Evolutionary conservation across 2,329 filamentous ascomycete genomes (phyloP).

Genomic region (Ophiocordyceps robertsii): DNA sequence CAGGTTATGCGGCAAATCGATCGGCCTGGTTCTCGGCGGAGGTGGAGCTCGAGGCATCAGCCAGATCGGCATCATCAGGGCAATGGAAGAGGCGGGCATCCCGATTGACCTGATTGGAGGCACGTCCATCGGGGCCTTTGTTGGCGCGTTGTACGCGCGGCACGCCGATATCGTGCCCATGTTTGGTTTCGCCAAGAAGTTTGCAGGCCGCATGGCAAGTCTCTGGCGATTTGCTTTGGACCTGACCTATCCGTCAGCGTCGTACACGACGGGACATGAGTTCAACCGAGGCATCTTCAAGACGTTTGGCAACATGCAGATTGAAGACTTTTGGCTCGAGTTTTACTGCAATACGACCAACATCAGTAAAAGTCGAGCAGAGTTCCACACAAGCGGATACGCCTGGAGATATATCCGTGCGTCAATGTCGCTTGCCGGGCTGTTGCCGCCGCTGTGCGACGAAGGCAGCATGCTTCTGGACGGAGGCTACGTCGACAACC

Average conservation of each 20-base stretch:
- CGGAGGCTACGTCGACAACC: conserved; percentile 92
- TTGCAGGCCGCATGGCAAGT: conserved; percentile 95
- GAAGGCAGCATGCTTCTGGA: conserved; percentile 95
- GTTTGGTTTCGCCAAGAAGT: conserved; percentile 94
- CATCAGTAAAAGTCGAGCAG: conserved; percentile 82
- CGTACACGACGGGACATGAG: conserved; percentile 95
- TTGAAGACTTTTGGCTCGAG: conserved; percentile 97
- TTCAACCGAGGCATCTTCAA: conserved; percentile 99
- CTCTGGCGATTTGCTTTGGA: conserved; percentile 98
- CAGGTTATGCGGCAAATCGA: conserved; percentile 81
- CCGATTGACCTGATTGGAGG: conserved; percentile 92
- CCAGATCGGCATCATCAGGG: conserved; percentile 86
- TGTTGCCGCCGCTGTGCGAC: conserved; percentile 88
- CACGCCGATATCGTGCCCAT: conserved; percentile 96
- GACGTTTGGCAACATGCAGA: conserved; percentile 90
- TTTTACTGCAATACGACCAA: conserved; percentile 99
- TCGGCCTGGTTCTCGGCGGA: conserved; percentile 86
- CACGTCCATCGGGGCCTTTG: conserved; percentile 92
- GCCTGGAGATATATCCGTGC: conserved; percentile 95
- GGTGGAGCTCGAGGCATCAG: conserved; percentile 86
- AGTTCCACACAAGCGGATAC: conserved; percentile 93
- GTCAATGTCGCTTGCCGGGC: conserved; percentile 88
- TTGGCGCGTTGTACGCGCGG: conserved; percentile 86
- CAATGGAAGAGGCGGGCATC: conserved; percentile 90
- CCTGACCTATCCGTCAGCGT: conserved; percentile 88